Percentiles rank a stretch among this genome's conserved stretches.
Evolutionary conservation across 2,329 filamentous ascomycete genomes (phyloP).

Genomic region (Cadophora gregata): DNA sequence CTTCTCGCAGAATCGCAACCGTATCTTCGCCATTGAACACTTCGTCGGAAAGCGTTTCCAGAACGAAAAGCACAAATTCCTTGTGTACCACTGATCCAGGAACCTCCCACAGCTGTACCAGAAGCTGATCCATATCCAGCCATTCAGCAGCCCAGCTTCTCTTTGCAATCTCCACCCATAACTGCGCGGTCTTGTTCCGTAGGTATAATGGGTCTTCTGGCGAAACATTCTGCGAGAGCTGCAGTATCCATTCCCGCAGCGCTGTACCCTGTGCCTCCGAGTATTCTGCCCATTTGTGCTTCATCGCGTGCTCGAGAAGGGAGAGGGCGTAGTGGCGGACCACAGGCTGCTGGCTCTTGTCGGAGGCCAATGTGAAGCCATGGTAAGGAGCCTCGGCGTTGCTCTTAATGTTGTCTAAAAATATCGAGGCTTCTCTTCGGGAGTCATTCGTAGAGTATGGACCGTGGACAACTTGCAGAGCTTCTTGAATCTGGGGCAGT

Average conservation of each 20-base stretch:
- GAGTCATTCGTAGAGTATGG: conserved; percentile 80
- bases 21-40: conserved; percentile 91
- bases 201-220: conserved; percentile 80
- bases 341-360: conserved; percentile 75
- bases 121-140: conserved; percentile 89
- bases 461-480: conserved; percentile 86
- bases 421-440: conserved; percentile 81
- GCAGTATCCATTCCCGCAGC: conserved; percentile 77
- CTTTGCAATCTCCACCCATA: conserved; percentile 96
- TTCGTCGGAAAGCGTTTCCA: conserved; percentile 93
- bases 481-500: conserved; percentile 76
- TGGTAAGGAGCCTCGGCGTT: conserved; percentile 80
- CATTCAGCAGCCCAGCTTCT: conserved; percentile 91
- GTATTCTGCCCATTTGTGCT: conserved; percentile 82
- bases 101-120: conserved; percentile 83
- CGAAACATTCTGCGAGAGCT: conserved; percentile 74
- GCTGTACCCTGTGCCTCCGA: conserved; percentile 68
- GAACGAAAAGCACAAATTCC: conserved; percentile 83
- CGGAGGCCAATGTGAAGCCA: conserved; percentile 82
- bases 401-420: conserved; percentile 85
- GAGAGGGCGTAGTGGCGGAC: conserved; percentile 95
- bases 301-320: conserved; percentile 87
- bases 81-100: conserved; percentile 70
- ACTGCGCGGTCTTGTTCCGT: conserved; percentile 89
- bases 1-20: conserved; percentile 81